These are phyloP conservation scores for Cryptococcus depauperatus DNA, from an alignment of 1,284 basidiomycete genomes.

Conservation along the genomic window DNA sequence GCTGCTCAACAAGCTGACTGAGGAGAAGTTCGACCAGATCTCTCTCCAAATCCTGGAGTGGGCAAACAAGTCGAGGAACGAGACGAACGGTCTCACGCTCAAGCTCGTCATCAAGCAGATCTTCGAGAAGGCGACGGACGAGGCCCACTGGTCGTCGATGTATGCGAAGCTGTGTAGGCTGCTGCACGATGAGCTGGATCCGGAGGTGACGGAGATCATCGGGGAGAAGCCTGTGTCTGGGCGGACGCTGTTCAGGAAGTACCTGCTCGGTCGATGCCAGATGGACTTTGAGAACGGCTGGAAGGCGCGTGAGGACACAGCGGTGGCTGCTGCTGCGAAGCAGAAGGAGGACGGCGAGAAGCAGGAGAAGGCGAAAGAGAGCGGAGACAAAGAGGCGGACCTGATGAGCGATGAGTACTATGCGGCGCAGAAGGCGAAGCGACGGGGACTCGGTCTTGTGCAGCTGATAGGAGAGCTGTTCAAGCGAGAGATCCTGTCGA, in stretches of 20 bases:
- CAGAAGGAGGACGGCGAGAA: constrained; percentile 52
- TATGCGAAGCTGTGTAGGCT: constrained; percentile 90
- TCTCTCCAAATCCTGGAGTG: constrained; percentile 84
- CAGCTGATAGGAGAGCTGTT: constrained; percentile 97
- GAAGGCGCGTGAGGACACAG: constrained; percentile 52
- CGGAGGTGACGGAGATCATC: constrained; percentile 76
- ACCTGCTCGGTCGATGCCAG: constrained; percentile 85
- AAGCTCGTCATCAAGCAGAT: constrained; percentile 93
- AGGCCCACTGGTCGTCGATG: constrained; percentile 93
- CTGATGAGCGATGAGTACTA: constrained; percentile 96
- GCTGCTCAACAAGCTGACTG: constrained; percentile 91
- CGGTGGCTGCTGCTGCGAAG: constrained; percentile 51
- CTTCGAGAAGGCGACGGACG: constrained; percentile 94
- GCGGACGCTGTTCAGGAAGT: constrained; percentile 79
- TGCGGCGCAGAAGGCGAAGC: constrained; percentile 91
- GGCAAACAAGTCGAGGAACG: constrained; percentile 88
- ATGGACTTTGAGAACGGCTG: constrained; percentile 87
- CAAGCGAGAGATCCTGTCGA: constrained; percentile 90
- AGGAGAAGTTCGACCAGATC: constrained; percentile 95
- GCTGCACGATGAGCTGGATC: constrained; percentile 83
- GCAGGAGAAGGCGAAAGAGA: constrained; percentile 45
- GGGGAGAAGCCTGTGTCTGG: constrained; percentile 79
- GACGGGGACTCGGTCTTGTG: constrained; percentile 90
- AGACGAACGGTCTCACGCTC: constrained; percentile 87
- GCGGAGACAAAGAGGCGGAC: constrained; percentile 51